A percentile compares a stretch with the other conserved stretches of the same genome.
phyloP scores from a whole-genome alignment of 306 rosid genomes.

The Trifolium fragiferum region DNA sequence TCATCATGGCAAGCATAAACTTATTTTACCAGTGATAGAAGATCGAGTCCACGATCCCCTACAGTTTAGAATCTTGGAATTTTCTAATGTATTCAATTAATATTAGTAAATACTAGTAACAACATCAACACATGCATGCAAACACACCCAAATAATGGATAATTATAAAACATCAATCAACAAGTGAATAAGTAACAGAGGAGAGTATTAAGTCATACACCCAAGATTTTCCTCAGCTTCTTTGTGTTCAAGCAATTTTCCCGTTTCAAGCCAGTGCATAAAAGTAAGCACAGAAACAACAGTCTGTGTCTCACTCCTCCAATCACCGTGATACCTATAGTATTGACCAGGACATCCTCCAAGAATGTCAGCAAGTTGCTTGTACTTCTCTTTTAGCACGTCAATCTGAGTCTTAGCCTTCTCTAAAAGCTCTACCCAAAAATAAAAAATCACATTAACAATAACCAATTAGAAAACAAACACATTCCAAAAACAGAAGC shows the following conservation, averaged over 20 bases:
- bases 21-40: slow-evolving; percentile 4
- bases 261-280: slow-evolving; percentile 93
- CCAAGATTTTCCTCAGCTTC: slow-evolving; percentile 85
- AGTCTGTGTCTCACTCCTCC: slow-evolving; percentile 90
- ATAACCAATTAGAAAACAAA: not conserved
- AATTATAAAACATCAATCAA: not conserved
- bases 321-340: slow-evolving; percentile 88
- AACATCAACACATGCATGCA: slow-evolving; percentile 24
- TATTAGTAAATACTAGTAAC: slow-evolving; percentile 12
- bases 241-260: slow-evolving; percentile 73
- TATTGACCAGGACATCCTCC: slow-evolving; percentile 67
- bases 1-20: slow-evolving; percentile 6
- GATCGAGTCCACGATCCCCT: not conserved
- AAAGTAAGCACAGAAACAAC: slow-evolving; percentile 86
- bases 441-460: not conserved
- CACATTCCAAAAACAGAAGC: no score
- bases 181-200: not conserved
- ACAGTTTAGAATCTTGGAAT: slow-evolving; percentile 2
- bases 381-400: slow-evolving; percentile 75
- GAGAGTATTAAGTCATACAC: slow-evolving; percentile 55
- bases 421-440: slow-evolving; percentile 69
- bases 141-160: not conserved
- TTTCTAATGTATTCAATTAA: slow-evolving; percentile 29
- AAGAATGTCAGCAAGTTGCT: slow-evolving; percentile 70
- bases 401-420: slow-evolving; percentile 71